phyloP scores from a whole-genome alignment of 306 rosid genomes.

The Glycyrrhiza uralensis region DNA sequence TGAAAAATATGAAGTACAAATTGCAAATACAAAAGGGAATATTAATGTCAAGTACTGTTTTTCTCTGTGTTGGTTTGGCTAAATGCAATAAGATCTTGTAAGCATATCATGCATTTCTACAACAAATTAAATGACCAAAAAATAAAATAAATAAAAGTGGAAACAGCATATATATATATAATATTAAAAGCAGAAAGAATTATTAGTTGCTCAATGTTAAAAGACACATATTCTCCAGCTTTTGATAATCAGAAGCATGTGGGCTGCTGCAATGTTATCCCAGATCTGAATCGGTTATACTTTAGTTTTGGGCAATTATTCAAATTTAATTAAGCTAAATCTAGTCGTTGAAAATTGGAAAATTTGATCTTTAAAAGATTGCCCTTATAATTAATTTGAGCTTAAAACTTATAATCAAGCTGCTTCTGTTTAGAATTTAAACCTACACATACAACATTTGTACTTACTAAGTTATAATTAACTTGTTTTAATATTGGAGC shows the following conservation, averaged over 20 bases:
- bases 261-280: conserved; percentile 56
- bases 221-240: conserved; percentile 63
- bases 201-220: conserved; percentile 21
- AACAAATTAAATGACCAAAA: conserved; percentile 26
- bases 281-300: conserved; percentile 48
- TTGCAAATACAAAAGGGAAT: conserved; percentile 36
- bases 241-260: conserved; percentile 56
- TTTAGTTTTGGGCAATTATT: conserved; percentile 33
- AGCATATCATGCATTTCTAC: conserved; percentile 26
- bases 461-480: too few species aligned
- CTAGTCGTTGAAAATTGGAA: neutral
- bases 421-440: neutral
- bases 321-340: conserved; percentile 6
- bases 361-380: conserved; percentile 7
- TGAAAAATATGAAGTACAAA: conserved; percentile 26
- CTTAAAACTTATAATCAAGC: neutral
- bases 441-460: too few species aligned
- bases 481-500: too few species aligned
- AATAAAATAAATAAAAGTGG: neutral
- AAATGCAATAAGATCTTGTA: conserved; percentile 26
- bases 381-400: too few species aligned
- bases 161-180: neutral
- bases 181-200: neutral
- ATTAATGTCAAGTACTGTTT: conserved; percentile 33
- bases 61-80: conserved; percentile 22